These are phyloP conservation scores for Botrytis elliptica DNA, from an alignment of 2,329 filamentous ascomycete genomes.

Conservation along the genomic window DNA sequence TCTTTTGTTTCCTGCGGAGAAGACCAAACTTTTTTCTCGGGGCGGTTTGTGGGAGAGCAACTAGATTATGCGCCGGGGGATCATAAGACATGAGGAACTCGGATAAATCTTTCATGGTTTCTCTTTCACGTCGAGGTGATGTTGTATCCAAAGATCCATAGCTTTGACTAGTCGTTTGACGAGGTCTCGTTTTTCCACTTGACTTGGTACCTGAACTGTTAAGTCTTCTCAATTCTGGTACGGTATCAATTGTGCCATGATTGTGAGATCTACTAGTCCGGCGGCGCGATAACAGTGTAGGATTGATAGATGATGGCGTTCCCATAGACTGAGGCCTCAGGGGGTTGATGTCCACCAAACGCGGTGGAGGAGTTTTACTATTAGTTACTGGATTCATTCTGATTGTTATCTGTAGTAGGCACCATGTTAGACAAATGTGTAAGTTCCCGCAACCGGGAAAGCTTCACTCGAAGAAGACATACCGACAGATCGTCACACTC, in stretches of 20 bases:
- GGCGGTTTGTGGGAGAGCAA: slow-evolving; percentile 45
- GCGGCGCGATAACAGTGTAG: slow-evolving; percentile 14
- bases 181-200: not conserved
- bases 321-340: not conserved
- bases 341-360: not conserved
- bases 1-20: slow-evolving; percentile 39
- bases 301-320: slow-evolving; percentile 6
- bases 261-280: slow-evolving; percentile 11
- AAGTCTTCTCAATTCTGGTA: slow-evolving; percentile 12
- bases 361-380: not conserved
- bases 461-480: not conserved
- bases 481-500: not conserved
- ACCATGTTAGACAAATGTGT: not conserved
- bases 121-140: slow-evolving; percentile 25
- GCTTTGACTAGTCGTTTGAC: not conserved
- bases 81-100: slow-evolving; percentile 52
- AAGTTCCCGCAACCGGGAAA: not conserved
- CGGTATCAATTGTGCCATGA: slow-evolving; percentile 14
- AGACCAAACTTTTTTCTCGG: slow-evolving; percentile 38
- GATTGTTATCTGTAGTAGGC: not conserved
- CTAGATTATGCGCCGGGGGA: slow-evolving; percentile 51
- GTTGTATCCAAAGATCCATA: not conserved
- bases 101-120: slow-evolving; percentile 41
- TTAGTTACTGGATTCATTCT: not conserved
- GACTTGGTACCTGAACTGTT: not conserved